phyloP scores from a whole-genome alignment of 1,284 basidiomycete genomes.

The Hemileccinum hortonii region DNA sequence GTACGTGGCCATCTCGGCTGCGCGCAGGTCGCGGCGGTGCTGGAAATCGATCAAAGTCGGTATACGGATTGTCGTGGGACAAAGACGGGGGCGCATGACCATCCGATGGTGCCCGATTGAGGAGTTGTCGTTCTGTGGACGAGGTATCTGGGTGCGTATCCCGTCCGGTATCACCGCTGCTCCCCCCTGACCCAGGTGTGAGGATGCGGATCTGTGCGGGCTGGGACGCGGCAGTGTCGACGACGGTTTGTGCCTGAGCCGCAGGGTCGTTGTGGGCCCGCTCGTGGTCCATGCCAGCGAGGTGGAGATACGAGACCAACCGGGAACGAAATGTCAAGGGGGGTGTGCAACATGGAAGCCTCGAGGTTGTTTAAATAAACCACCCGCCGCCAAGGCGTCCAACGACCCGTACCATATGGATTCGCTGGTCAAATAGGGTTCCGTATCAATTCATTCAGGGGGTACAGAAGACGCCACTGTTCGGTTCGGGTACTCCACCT shows the following conservation, averaged over 20 bases:
- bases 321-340: background rate
- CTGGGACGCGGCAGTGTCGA: background rate
- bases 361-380: background rate
- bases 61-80: constrained; percentile 8
- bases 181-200: background rate
- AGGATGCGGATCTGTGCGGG: constrained; percentile 2
- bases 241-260: background rate
- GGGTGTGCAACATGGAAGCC: background rate
- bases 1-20: constrained; percentile 18
- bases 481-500: too few species aligned
- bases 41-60: constrained; percentile 11
- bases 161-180: background rate
- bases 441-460: background rate
- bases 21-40: constrained; percentile 4
- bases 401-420: background rate
- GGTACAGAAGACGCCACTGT: too few species aligned
- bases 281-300: background rate
- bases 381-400: background rate
- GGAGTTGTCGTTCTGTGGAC: constrained; percentile 14
- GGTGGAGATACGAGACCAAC: background rate
- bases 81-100: background rate
- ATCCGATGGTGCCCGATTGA: constrained; percentile 6
- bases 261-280: background rate
- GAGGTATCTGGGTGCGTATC: constrained; percentile 4
- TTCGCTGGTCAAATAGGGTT: background rate